Percentiles rank a stretch among this genome's conserved stretches.
These are phyloP conservation scores for Acanthamoeba royreba DNA, from an alignment of 208 protist genomes.

Conservation along the genomic window DNA sequence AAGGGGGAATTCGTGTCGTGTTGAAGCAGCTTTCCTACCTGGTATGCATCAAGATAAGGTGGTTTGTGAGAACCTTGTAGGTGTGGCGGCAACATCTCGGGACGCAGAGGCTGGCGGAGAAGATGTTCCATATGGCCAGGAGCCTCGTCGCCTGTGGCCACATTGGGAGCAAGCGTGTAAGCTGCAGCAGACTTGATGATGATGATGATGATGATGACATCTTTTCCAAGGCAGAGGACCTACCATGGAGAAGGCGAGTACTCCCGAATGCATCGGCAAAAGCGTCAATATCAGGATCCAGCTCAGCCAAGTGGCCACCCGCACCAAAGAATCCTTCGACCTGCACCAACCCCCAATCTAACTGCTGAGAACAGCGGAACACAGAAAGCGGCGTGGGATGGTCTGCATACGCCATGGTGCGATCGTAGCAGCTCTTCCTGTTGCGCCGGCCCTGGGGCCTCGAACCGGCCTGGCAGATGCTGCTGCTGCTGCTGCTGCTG, in stretches of 20 bases:
- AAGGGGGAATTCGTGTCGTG: not conserved
- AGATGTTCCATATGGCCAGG: not conserved
- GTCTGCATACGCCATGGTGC: not conserved
- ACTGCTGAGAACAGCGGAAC: not conserved
- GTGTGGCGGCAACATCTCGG: not conserved
- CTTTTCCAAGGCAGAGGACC: not conserved
- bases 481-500: not conserved
- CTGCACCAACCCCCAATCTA: not conserved
- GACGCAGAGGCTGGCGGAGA: not conserved
- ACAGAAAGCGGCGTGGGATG: too few species aligned
- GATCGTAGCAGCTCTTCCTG: not conserved
- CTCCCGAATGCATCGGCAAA: not conserved
- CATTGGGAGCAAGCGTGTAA: too few species aligned
- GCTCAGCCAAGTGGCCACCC: not conserved
- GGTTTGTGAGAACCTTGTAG: not conserved
- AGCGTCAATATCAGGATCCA: not conserved
- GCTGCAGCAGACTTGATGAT: too few species aligned
- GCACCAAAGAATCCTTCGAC: not conserved
- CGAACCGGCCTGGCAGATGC: not conserved
- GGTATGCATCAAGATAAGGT: not conserved
- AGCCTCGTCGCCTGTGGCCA: not conserved
- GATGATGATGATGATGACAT: not conserved
- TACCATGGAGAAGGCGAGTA: not conserved
- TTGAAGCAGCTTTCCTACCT: too few species aligned
- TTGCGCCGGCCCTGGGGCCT: not conserved